Percentiles rank a stretch among this genome's conserved stretches.
Evolutionary conservation across 1,139 yeast species (phyloP).

Genomic region (Blastobotrys buckinghamii): DNA sequence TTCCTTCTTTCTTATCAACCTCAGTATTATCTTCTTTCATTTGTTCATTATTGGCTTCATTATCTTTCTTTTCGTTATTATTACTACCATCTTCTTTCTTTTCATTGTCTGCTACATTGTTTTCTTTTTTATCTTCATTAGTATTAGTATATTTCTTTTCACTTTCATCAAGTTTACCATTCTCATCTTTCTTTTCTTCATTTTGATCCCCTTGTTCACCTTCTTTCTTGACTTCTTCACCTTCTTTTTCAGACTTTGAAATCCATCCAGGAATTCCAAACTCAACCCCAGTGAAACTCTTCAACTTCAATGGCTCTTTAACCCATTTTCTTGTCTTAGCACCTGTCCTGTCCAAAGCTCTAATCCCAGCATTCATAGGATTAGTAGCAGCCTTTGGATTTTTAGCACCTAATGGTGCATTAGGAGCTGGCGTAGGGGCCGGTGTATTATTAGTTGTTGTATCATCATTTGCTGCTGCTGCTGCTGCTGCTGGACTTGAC

Average conservation of each 20-base stretch:
- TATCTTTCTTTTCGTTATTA: too few species aligned
- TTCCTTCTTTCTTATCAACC: slow-evolving; percentile 2
- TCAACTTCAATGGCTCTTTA: slow-evolving; percentile 42
- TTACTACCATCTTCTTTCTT: too few species aligned
- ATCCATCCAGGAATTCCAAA: slow-evolving; percentile 43
- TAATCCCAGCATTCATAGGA: slow-evolving; percentile 25
- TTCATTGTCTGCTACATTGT: not conserved
- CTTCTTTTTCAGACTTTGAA: not conserved
- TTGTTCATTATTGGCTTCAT: not conserved
- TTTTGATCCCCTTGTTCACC: too few species aligned
- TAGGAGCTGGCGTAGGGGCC: slow-evolving; percentile 4
- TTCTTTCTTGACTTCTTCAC: too few species aligned
- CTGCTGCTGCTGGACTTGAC: slow-evolving; percentile 11
- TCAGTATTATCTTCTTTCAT: not conserved
- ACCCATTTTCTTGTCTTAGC: slow-evolving; percentile 48
- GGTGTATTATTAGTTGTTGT: not conserved
- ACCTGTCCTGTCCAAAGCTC: slow-evolving; percentile 45
- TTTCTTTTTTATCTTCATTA: not conserved
- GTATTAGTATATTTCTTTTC: too few species aligned
- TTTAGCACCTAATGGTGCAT: slow-evolving; percentile 1
- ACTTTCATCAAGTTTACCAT: too few species aligned
- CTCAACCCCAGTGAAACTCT: slow-evolving; percentile 56
- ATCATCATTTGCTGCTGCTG: not conserved
- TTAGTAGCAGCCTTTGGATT: slow-evolving; percentile 14
- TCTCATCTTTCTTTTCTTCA: too few species aligned